phyloP scores from a whole-genome alignment of 495 filamentous ascomycete genomes.

The Penicillium argentinense region DNA sequence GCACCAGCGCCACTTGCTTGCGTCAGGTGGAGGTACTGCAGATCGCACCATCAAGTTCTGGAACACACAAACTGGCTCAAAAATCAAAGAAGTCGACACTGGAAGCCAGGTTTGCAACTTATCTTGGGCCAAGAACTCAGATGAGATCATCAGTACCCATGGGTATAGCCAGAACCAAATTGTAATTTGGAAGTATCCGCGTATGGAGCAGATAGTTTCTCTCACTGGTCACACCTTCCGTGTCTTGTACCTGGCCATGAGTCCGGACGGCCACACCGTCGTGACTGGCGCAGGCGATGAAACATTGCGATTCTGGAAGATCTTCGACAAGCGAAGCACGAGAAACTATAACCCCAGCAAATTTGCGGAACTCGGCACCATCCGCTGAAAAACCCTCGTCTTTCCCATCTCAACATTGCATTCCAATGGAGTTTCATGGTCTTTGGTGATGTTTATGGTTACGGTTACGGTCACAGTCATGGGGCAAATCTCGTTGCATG shows the following conservation, averaged over 20 bases:
- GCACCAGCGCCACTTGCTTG: slow-evolving; percentile 88
- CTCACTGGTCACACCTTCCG: slow-evolving; percentile 95
- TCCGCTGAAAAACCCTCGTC: slow-evolving; percentile 50
- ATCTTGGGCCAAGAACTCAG: slow-evolving; percentile 91
- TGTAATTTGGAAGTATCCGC: slow-evolving; percentile 97
- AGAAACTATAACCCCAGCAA: slow-evolving; percentile 54
- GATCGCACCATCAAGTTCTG: slow-evolving; percentile 97
- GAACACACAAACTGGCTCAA: slow-evolving; percentile 79
- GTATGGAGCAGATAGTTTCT: slow-evolving; percentile 93
- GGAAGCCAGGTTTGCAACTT: slow-evolving; percentile 97
- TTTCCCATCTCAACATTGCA: slow-evolving; percentile 29
- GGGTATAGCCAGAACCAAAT: slow-evolving; percentile 99
- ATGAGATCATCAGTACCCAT: slow-evolving; percentile 95
- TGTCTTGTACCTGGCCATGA: slow-evolving; percentile 95
- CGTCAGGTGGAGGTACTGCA: slow-evolving; percentile 94
- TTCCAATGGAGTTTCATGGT: slow-evolving; percentile 41
- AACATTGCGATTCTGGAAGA: slow-evolving; percentile 95
- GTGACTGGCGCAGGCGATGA: slow-evolving; percentile 97
- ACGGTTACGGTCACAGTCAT: no score
- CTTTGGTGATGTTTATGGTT: slow-evolving; percentile 14
- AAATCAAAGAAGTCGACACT: slow-evolving; percentile 86
- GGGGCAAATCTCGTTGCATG: slow-evolving; percentile 26
- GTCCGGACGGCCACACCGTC: slow-evolving; percentile 87
- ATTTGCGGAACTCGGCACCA: slow-evolving; percentile 68
- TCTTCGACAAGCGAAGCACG: slow-evolving; percentile 70